Conservation (phyloP, 257 asterid genomes). For the Petrea volubilis region DNA sequence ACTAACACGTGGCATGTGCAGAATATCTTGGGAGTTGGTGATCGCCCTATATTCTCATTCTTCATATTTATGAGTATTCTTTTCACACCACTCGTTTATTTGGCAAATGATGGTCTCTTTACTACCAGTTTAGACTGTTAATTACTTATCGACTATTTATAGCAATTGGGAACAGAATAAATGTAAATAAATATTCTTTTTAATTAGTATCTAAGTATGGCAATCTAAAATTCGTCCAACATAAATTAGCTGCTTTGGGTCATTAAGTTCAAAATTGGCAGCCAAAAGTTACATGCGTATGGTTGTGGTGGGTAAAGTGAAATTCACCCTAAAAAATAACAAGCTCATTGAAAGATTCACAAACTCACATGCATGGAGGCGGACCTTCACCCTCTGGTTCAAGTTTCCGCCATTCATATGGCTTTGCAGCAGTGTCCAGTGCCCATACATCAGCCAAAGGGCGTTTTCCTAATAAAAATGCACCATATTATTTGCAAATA, state of each 20-base stretch:
- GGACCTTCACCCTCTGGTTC: constrained; percentile 99
- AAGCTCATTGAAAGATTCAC: neutral
- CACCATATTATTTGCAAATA: constrained; percentile 20
- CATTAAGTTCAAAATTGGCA: neutral
- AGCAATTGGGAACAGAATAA: neutral
- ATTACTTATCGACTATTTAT: neutral
- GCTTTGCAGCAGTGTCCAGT: constrained; percentile 98
- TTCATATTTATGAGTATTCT: neutral
- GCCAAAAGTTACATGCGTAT: neutral
- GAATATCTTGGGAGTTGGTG: neutral
- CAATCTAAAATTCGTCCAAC: neutral
- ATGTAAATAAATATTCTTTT: neutral
- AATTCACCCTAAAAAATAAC: neutral
- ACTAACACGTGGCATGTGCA: neutral
- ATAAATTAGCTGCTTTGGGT: neutral
- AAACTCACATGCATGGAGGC: constrained; percentile 95
- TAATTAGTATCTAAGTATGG: neutral
- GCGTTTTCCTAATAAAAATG: constrained; percentile 65
- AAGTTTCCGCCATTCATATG: constrained; percentile 96
- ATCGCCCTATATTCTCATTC: neutral
- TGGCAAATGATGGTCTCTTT: neutral
- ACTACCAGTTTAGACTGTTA: neutral
- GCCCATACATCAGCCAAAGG: constrained; percentile 99
- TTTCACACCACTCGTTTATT: neutral
- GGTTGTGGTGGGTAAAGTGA: neutral